Conservation (phyloP, 371 early-diverging fungal species). For the Circinella minor region DNA sequence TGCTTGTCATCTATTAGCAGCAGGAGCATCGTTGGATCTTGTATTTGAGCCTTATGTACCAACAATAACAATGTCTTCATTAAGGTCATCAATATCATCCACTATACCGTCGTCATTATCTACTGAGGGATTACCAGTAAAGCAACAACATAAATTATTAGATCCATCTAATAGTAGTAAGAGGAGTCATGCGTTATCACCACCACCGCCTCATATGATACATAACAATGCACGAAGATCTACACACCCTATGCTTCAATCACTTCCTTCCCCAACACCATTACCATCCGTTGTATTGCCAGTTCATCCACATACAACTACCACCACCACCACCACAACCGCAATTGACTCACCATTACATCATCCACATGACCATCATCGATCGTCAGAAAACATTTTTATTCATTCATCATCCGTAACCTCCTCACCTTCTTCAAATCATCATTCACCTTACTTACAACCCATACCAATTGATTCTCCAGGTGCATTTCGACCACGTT, state of each 20-base stretch:
- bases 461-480: background rate
- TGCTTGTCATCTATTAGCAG: slow-evolving; percentile 51
- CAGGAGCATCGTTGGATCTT: slow-evolving; percentile 35
- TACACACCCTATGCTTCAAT: background rate
- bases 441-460: background rate
- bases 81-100: background rate
- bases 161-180: background rate
- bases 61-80: background rate
- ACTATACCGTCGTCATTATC: background rate
- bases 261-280: background rate
- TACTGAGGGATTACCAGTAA: background rate
- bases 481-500: background rate
- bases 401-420: background rate
- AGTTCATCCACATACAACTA: background rate
- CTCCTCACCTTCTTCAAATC: background rate
- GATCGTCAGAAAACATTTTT: slow-evolving; percentile 4
- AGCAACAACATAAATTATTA: background rate
- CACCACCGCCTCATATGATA: background rate
- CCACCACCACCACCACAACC: background rate
- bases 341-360: background rate
- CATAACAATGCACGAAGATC: background rate
- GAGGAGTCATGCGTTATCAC: background rate
- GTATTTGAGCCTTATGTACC: slow-evolving; percentile 31
- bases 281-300: slow-evolving; percentile 2
- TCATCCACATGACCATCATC: slow-evolving; percentile 2